phyloP scores from a whole-genome alignment of 371 early-diverging fungal genomes.

The Mortierella polycephala region DNA sequence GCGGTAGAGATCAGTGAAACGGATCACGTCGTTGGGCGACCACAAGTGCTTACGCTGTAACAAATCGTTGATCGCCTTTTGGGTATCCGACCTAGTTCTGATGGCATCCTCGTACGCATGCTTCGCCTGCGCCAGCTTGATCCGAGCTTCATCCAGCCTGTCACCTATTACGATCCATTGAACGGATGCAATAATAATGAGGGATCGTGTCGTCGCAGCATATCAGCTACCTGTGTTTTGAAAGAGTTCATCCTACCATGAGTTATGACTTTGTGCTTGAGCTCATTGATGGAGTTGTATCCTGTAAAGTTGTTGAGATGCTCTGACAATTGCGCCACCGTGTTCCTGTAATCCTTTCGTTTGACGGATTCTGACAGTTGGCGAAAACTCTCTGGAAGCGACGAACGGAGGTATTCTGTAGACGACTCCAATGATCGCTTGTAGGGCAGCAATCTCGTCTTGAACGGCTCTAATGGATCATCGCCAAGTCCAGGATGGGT shows the following conservation, averaged over 20 bases:
- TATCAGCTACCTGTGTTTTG: no score
- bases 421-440: constrained; percentile 37
- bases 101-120: constrained; percentile 74
- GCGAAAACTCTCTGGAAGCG: constrained; percentile 30
- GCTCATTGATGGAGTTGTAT: constrained; percentile 78
- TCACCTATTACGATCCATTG: constrained; percentile 43
- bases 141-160: constrained; percentile 66
- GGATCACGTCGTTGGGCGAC: constrained; percentile 86
- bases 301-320: constrained; percentile 86
- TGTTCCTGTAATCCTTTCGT: constrained; percentile 61
- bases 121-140: constrained; percentile 73
- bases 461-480: constrained; percentile 29
- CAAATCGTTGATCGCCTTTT: constrained; percentile 88
- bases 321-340: constrained; percentile 58
- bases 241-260: constrained; percentile 60
- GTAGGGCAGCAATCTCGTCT: constrained; percentile 33
- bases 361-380: constrained; percentile 55
- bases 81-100: constrained; percentile 76
- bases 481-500: neutral
- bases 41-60: constrained; percentile 89
- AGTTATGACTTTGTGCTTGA: constrained; percentile 77
- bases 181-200: no score
- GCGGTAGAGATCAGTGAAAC: constrained; percentile 89
- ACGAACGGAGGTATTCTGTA: constrained; percentile 36
- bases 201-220: no score